Base-by-base conservation (phyloP, 768 basidiomycete species). In the Hemileccinum rubropunctum region DNA sequence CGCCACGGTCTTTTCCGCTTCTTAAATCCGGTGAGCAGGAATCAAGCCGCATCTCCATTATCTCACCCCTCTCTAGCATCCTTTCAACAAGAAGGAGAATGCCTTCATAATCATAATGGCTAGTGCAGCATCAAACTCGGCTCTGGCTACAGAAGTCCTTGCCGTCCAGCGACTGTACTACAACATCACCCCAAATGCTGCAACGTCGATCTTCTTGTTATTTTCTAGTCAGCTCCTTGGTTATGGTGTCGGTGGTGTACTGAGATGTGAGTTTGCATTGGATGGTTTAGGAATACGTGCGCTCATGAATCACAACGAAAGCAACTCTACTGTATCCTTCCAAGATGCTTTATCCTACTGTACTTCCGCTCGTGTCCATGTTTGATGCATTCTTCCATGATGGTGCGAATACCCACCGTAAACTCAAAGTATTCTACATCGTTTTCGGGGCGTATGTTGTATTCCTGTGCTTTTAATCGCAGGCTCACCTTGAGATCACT, bases 11-110 rank as follows among this genome's bases (percentile, higher is more conserved):
- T 70, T 18, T 70, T 80, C 58, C 74, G 73, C 11, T 76, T 73
- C 51, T 70, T 82, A 8, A 82, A 82, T 53, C 80, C 80, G 15
- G 73, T 63, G n/a, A 26, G 46, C 4, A 33, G 40, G 12, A 27
- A 18, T 12, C 15, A 41, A 13, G 23, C 15, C 17, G 12, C 1
- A 3, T 42, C 13, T 17, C 35, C 17, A 7, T 6, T 28, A 18
- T 17, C 56, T 50, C 27, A 48, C n/a, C n/a, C 4, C 37, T 35
- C 21, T 20, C 17, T 20, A 80, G 78, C 71, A 75, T 18, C 77
- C 80, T 1, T 80, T 79, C 65, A 80, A 81, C 61, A 80, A 77
- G 60, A 81, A 80, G 50, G 80, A 82, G 58, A 77, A 79, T 60
- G 76, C 77, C 0, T 78, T 80, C 52, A 75, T 80, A 28, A 71